phyloP scores from a whole-genome alignment of 805 yeast genomes.

The Cephaloascus fragrans region DNA sequence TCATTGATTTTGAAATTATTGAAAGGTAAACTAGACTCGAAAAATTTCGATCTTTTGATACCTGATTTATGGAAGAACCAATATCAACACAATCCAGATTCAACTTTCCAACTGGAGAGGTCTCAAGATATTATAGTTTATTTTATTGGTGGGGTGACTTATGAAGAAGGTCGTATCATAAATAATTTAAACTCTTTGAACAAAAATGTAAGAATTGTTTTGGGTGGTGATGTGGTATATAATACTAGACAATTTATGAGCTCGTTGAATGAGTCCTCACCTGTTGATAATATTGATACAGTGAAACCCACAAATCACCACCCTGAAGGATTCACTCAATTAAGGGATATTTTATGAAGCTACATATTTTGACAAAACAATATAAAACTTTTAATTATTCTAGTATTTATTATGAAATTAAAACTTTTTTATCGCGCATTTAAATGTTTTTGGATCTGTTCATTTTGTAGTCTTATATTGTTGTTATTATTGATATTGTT shows the following conservation, averaged over 20 bases:
- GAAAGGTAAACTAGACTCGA: conserved; percentile 26
- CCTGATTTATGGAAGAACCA: conserved; percentile 23
- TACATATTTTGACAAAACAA: too few relatives aligned
- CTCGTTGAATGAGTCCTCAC: conserved; percentile 15
- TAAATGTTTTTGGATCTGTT: not conserved
- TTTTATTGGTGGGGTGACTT: conserved; percentile 83
- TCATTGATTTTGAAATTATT: conserved; percentile 28
- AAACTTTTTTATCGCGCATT: not conserved
- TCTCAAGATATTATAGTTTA: conserved; percentile 64
- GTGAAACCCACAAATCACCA: not conserved
- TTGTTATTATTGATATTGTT: not conserved
- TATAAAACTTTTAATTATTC: too few relatives aligned
- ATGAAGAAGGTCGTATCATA: conserved; percentile 81
- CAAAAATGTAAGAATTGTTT: conserved; percentile 51
- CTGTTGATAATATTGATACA: conserved; percentile 9
- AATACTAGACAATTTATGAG: conserved; percentile 25
- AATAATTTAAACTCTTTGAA: conserved; percentile 55
- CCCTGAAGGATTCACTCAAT: not conserved
- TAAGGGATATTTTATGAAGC: not conserved
- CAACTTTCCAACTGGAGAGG: conserved; percentile 12
- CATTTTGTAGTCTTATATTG: not conserved
- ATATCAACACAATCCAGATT: conserved; percentile 12
- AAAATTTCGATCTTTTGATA: conserved; percentile 33
- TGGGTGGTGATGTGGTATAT: conserved; percentile 57
- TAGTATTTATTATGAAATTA: too few relatives aligned